A percentile compares a stretch with the other conserved stretches of the same genome.
Conservation (phyloP, 1,284 basidiomycete species). For the Puccinia horiana region DNA sequence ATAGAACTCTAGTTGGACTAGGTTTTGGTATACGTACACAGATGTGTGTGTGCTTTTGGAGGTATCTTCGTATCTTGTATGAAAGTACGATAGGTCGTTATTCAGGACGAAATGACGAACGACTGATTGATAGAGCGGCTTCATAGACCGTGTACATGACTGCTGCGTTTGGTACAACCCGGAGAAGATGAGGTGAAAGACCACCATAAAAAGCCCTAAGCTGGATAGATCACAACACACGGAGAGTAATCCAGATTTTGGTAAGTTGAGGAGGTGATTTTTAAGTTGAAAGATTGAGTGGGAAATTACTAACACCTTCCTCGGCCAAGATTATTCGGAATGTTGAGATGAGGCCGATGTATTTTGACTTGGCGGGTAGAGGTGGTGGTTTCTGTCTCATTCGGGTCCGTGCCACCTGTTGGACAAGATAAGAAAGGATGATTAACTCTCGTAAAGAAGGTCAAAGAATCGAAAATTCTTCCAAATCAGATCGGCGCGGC, state of each 20-base stretch:
- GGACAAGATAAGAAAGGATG: slow-evolving; percentile 9
- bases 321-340: slow-evolving; percentile 81
- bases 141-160: slow-evolving; percentile 79
- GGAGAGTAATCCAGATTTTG: not conserved
- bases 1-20: not conserved
- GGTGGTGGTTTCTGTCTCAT: slow-evolving; percentile 68
- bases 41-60: not conserved
- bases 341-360: slow-evolving; percentile 83
- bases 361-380: slow-evolving; percentile 66
- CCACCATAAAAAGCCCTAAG: slow-evolving; percentile 80
- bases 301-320: slow-evolving; percentile 68
- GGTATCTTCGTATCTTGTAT: not conserved
- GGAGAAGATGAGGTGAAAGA: slow-evolving; percentile 88
- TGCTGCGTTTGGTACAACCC: slow-evolving; percentile 93
- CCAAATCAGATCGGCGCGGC: slow-evolving; percentile 85
- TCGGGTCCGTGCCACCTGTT: slow-evolving; percentile 82
- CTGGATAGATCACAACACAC: slow-evolving; percentile 9
- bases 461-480: not conserved
- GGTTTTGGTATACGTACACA: not conserved
- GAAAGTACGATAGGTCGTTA: not conserved
- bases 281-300: not conserved
- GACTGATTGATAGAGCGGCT: slow-evolving; percentile 48
- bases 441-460: not conserved
- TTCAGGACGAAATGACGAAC: slow-evolving; percentile 10
- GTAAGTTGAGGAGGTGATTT: not conserved